Evolutionary conservation across 1,284 basidiomycete species (phyloP).

Genomic region (Xerocomus minutiporus): DNA sequence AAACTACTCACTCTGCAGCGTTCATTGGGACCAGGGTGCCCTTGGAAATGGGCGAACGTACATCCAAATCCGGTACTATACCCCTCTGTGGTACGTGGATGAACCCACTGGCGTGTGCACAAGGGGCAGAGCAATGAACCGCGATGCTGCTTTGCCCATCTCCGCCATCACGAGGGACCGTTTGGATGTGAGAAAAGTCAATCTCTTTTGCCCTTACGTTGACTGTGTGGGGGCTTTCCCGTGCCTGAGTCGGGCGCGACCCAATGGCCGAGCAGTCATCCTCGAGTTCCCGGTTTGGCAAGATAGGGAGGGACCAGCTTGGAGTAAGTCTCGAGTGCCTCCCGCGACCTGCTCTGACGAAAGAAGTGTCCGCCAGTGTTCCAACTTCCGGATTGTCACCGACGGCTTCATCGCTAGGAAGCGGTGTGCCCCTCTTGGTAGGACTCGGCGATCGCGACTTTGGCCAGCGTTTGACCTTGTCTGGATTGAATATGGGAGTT

Average conservation of each 20-base stretch:
- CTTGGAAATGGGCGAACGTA: slow-evolving; percentile 27
- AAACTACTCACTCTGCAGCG: slow-evolving; percentile 21
- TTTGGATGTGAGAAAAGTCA: slow-evolving; percentile 21
- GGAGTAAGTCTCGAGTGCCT: slow-evolving; percentile 18
- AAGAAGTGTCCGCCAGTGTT: slow-evolving; percentile 8
- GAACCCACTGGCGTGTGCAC: slow-evolving; percentile 8
- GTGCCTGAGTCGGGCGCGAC: not conserved
- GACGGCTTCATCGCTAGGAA: not conserved
- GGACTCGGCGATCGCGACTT: slow-evolving; percentile 23
- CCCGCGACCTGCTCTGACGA: slow-evolving; percentile 24
- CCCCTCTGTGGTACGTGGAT: slow-evolving; percentile 14
- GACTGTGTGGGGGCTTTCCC: not conserved
- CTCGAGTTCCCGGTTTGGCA: slow-evolving; percentile 10
- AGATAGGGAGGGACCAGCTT: slow-evolving; percentile 21
- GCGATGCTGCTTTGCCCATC: slow-evolving; percentile 13
- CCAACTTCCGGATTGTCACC: not conserved
- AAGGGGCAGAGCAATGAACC: slow-evolving; percentile 20
- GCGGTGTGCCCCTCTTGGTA: slow-evolving; percentile 6
- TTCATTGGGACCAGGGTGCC: slow-evolving; percentile 22
- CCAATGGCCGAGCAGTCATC: not conserved
- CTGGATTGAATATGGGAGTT: slow-evolving; percentile 26
- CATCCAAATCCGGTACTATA: slow-evolving; percentile 18
- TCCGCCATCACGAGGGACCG: slow-evolving; percentile 15
- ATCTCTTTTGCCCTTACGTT: slow-evolving; percentile 3
- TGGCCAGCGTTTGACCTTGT: slow-evolving; percentile 24